Percentiles rank a stretch among this genome's conserved stretches.
phyloP scores from a whole-genome alignment of 495 filamentous ascomycete species.

The Xylaria intraflava region DNA sequence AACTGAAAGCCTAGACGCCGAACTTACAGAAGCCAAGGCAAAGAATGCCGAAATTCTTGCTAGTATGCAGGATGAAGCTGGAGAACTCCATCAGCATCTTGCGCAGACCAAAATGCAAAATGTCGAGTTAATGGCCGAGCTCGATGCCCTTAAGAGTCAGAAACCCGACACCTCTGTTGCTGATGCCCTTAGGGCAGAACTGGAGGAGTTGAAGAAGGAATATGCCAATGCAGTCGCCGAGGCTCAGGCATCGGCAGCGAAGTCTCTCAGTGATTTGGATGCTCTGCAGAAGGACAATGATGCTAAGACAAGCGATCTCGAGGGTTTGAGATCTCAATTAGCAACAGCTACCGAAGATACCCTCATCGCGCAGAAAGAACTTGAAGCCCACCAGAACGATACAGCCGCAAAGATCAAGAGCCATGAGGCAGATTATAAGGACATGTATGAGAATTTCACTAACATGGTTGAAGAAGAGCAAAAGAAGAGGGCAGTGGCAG shows the following conservation, averaged over 20 bases:
- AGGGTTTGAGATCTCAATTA: constrained; percentile 26
- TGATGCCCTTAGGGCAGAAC: constrained; percentile 37
- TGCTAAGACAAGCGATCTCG: constrained; percentile 20
- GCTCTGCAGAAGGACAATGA: constrained; percentile 20
- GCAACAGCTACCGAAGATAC: constrained; percentile 31
- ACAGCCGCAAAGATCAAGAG: constrained; percentile 39
- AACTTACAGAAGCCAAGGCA: constrained; percentile 22
- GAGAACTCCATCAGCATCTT: constrained; percentile 41
- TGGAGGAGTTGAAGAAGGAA: constrained; percentile 32
- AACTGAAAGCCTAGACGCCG: constrained; percentile 13
- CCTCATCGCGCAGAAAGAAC: constrained; percentile 36
- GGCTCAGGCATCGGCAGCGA: constrained; percentile 16
- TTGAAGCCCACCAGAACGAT: constrained; percentile 39
- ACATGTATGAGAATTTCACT: constrained; percentile 47
- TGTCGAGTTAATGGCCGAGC: constrained; percentile 46
- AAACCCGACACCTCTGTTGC: constrained; percentile 46
- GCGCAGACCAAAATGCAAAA: constrained; percentile 51
- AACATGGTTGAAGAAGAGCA: constrained; percentile 45
- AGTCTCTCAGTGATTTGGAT: constrained; percentile 14
- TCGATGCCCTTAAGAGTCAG: constrained; percentile 45
- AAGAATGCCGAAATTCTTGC: constrained; percentile 25
- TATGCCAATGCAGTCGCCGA: constrained; percentile 28
- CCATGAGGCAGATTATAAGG: constrained; percentile 47
- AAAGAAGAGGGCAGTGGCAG: constrained; percentile 30
- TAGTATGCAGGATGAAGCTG: constrained; percentile 36